Conservation (phyloP, 2,329 filamentous ascomycete species). For the Botrytis sinoallii region DNA sequence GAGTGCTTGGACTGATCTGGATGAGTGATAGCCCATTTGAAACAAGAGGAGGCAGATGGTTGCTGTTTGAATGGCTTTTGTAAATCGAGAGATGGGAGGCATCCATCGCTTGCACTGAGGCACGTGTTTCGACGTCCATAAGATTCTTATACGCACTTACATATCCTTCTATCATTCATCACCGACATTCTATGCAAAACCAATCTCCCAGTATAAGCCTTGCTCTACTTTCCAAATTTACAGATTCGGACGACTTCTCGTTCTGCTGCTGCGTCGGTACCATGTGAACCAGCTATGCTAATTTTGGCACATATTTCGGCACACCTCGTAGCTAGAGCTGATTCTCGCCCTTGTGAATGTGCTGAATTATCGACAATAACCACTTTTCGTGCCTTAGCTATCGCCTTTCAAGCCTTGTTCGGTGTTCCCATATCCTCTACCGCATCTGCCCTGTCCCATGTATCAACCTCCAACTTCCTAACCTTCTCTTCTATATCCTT, state of each 20-base stretch:
- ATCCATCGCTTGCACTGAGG: background rate
- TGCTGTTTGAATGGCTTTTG: background rate
- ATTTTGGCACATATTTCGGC: background rate
- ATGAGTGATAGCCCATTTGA: background rate
- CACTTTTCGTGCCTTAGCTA: background rate
- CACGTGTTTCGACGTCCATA: background rate
- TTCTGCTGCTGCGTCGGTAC: background rate
- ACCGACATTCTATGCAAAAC: background rate
- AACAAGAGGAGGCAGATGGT: background rate
- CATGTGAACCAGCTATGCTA: background rate
- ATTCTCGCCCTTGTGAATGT: no score
- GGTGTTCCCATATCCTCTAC: conserved; percentile 63
- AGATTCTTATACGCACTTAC: background rate
- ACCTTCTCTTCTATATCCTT: conserved; percentile 64
- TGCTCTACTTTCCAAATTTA: background rate
- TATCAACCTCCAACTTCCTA: conserved; percentile 62
- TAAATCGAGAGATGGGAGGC: background rate
- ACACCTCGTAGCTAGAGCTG: background rate
- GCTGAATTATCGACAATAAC: no score
- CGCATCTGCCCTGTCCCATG: conserved; percentile 70
- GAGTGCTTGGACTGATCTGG: background rate
- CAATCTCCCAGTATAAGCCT: background rate
- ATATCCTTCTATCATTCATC: background rate
- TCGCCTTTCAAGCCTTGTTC: background rate
- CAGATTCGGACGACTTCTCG: background rate